Evolutionary conservation across 2,329 filamentous ascomycete species (phyloP).

Genomic region (Ciborinia camelliae): DNA sequence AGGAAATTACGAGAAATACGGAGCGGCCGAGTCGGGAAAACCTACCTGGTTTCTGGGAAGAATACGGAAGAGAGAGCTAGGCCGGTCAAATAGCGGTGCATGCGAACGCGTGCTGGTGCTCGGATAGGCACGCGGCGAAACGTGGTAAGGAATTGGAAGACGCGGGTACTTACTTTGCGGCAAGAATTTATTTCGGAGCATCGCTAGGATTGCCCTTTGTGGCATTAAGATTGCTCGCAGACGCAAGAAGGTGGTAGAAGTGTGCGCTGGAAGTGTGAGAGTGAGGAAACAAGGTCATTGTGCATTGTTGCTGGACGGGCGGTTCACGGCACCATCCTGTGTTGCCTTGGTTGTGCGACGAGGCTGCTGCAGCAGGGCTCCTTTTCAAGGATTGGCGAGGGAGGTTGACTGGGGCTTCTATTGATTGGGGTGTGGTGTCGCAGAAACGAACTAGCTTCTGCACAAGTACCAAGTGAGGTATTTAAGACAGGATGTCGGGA

Average conservation of each 20-base stretch:
- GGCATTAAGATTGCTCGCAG: slow-evolving; percentile 23
- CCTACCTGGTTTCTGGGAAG: slow-evolving; percentile 18
- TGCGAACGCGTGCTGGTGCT: slow-evolving; percentile 37
- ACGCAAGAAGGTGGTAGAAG: slow-evolving; percentile 22
- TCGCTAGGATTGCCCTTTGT: slow-evolving; percentile 21
- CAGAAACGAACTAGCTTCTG: slow-evolving; percentile 31
- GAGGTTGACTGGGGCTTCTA: slow-evolving; percentile 28
- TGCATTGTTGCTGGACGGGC: slow-evolving; percentile 30
- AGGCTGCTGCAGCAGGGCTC: slow-evolving; percentile 31
- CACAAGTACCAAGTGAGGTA: slow-evolving; percentile 28
- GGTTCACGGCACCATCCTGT: slow-evolving; percentile 32
- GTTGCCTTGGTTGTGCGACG: slow-evolving; percentile 30
- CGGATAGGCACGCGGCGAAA: slow-evolving; percentile 37
- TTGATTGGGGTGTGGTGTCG: slow-evolving; percentile 36
- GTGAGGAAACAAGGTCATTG: slow-evolving; percentile 30
- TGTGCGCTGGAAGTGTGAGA: slow-evolving; percentile 28
- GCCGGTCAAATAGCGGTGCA: slow-evolving; percentile 24
- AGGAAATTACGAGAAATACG: slow-evolving; percentile 16
- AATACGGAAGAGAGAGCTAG: slow-evolving; percentile 12
- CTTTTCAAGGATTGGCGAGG: slow-evolving; percentile 30
- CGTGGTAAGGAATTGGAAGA: slow-evolving; percentile 31
- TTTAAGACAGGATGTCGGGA: slow-evolving; percentile 38
- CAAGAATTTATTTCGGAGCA: slow-evolving; percentile 21
- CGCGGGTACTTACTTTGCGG: slow-evolving; percentile 30
- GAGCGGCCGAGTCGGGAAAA: slow-evolving; percentile 14